A percentile compares a stretch with the other conserved stretches of the same genome.
Conservation (phyloP, 495 filamentous ascomycete genomes). For the Penicillium goetzii region DNA sequence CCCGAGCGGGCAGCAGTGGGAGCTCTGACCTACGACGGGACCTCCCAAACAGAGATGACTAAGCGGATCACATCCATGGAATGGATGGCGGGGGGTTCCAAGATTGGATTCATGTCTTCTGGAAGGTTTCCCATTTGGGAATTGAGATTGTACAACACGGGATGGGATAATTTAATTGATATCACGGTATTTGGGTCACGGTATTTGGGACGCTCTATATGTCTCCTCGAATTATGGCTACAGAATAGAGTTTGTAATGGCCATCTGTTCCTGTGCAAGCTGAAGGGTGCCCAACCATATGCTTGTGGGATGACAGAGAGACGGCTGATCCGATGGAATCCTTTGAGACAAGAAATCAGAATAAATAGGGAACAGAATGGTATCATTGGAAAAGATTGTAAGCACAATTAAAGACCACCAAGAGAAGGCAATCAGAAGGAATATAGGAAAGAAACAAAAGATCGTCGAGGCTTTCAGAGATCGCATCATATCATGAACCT, state of each 20-base stretch:
- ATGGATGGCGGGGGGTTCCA: too few species aligned
- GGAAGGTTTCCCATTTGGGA: not conserved
- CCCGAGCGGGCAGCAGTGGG: not conserved
- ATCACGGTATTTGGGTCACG: too few species aligned
- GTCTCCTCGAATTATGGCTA: not conserved
- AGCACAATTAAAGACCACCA: constrained; percentile 7
- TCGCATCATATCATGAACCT: constrained; percentile 13
- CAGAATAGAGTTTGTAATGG: not conserved
- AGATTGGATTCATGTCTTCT: not conserved
- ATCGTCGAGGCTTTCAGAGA: not conserved
- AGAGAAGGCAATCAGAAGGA: constrained; percentile 7
- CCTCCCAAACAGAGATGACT: constrained; percentile 24
- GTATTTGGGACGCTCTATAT: too few species aligned
- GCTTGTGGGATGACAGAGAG: not conserved
- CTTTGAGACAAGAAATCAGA: not conserved
- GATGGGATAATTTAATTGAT: too few species aligned
- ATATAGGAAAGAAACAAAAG: constrained; percentile 2
- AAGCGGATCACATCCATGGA: constrained; percentile 22
- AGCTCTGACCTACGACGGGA: constrained; percentile 5
- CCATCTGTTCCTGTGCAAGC: too few species aligned
- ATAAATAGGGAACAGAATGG: constrained; percentile 28
- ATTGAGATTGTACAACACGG: not conserved
- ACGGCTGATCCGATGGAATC: not conserved
- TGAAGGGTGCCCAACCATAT: too few species aligned
- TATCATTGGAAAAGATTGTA: constrained; percentile 32